Percentiles rank a stretch among this genome's conserved stretches.
phyloP scores from a whole-genome alignment of 371 early-diverging fungal species.

The Lichtheimia hyalospora region DNA sequence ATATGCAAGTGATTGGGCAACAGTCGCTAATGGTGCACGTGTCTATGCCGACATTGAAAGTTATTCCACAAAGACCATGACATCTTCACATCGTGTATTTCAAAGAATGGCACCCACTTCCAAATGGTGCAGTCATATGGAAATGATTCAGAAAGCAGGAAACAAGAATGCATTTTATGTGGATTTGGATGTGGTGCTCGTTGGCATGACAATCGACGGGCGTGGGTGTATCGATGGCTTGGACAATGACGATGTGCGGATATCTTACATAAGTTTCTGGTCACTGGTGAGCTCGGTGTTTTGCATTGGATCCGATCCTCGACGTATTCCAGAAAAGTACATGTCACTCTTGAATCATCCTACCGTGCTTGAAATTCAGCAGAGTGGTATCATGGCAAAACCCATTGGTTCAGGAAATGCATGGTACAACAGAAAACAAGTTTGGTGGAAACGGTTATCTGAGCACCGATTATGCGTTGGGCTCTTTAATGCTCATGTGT shows the following conservation, averaged over 20 bases:
- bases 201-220: constrained; percentile 43
- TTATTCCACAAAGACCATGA: constrained; percentile 42
- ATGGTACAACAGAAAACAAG: constrained; percentile 38
- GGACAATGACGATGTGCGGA: constrained; percentile 43
- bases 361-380: constrained; percentile 41
- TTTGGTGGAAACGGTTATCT: constrained; percentile 44
- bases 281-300: constrained; percentile 43
- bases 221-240: constrained; percentile 39
- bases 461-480: constrained; percentile 40
- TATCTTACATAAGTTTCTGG: constrained; percentile 45
- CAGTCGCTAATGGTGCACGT: constrained; percentile 36
- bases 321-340: constrained; percentile 39
- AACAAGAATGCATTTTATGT: constrained; percentile 36
- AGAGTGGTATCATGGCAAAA: constrained; percentile 40
- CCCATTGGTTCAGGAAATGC: constrained; percentile 44
- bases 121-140: constrained; percentile 17
- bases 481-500: constrained; percentile 40
- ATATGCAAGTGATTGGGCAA: constrained; percentile 41
- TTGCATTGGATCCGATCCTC: constrained; percentile 43
- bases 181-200: constrained; percentile 42
- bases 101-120: constrained; percentile 37
- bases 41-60: constrained; percentile 44
- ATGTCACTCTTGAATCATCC: constrained; percentile 33
- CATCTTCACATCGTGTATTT: constrained; percentile 41
- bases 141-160: constrained; percentile 15